These are phyloP conservation scores for Thalassiosira sp. DNA, from an alignment of 352 stramenopile genomes.

Conservation along the genomic window DNA sequence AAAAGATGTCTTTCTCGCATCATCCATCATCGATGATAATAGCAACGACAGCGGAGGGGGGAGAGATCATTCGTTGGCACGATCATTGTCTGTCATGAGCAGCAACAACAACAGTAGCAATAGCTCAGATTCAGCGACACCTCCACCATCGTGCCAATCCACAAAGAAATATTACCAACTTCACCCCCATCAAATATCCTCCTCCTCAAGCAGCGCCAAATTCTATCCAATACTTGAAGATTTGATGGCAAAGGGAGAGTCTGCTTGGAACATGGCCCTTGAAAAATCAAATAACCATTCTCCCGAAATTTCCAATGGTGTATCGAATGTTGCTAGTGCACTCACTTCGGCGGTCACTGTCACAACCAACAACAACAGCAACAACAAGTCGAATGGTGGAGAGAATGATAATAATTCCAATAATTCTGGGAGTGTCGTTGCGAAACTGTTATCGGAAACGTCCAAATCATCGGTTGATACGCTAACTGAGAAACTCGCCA, in stretches of 20 bases:
- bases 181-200: slow-evolving; percentile 37
- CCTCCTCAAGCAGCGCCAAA: slow-evolving; percentile 57
- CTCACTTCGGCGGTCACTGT: slow-evolving; percentile 16
- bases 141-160: neutral
- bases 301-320: slow-evolving; percentile 27
- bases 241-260: slow-evolving; percentile 66
- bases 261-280: slow-evolving; percentile 48
- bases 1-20: slow-evolving; percentile 27
- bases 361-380: no score
- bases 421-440: neutral
- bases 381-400: neutral
- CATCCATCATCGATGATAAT: slow-evolving; percentile 3
- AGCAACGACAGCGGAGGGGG: neutral
- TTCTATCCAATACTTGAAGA: slow-evolving; percentile 77
- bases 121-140: neutral
- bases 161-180: slow-evolving; percentile 25
- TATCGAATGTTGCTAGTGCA: slow-evolving; percentile 20
- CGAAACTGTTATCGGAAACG: slow-evolving; percentile 10
- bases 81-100: slow-evolving; percentile 22
- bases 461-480: slow-evolving; percentile 26
- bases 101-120: neutral
- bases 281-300: slow-evolving; percentile 44
- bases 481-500: slow-evolving; percentile 18
- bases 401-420: no score
- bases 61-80: neutral